phyloP scores from a whole-genome alignment of 23 red algal species.

The Gracilaria caudata region DNA sequence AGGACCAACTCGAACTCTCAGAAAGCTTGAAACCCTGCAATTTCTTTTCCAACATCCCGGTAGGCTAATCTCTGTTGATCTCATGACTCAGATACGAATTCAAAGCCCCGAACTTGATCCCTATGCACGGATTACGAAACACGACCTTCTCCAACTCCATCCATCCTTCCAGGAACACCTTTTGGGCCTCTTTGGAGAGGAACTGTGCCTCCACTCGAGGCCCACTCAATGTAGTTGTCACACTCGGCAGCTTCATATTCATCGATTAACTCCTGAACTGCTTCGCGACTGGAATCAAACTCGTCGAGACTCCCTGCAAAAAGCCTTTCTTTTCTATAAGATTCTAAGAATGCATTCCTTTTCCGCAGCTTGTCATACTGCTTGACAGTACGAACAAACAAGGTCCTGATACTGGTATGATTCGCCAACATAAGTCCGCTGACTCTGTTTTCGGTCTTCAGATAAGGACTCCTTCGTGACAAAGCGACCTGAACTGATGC shows the following conservation, averaged over 20 bases:
- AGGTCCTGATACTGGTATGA: slow-evolving; percentile 85
- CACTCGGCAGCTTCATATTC: slow-evolving; percentile 93
- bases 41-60: no score
- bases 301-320: slow-evolving; percentile 87
- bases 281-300: slow-evolving; percentile 90
- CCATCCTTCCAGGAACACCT: neutral
- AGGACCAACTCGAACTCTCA: neutral
- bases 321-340: slow-evolving; percentile 75
- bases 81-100: no score
- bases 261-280: slow-evolving; percentile 86
- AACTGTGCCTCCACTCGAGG: slow-evolving; percentile 55
- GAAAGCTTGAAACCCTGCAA: neutral
- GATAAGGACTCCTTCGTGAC: slow-evolving; percentile 80
- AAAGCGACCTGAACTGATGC: slow-evolving; percentile 93
- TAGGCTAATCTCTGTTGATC: neutral
- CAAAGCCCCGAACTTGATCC: neutral
- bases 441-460: slow-evolving; percentile 85
- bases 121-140: neutral
- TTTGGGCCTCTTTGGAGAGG: slow-evolving; percentile 41
- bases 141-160: neutral
- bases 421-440: slow-evolving; percentile 97
- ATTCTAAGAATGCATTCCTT: slow-evolving; percentile 95
- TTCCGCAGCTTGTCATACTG: slow-evolving; percentile 98
- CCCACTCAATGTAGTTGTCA: slow-evolving; percentile 88
- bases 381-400: slow-evolving; percentile 75